These are phyloP conservation scores for Peziza echinospora DNA, from an alignment of 495 filamentous ascomycete genomes.

Conservation along the genomic window DNA sequence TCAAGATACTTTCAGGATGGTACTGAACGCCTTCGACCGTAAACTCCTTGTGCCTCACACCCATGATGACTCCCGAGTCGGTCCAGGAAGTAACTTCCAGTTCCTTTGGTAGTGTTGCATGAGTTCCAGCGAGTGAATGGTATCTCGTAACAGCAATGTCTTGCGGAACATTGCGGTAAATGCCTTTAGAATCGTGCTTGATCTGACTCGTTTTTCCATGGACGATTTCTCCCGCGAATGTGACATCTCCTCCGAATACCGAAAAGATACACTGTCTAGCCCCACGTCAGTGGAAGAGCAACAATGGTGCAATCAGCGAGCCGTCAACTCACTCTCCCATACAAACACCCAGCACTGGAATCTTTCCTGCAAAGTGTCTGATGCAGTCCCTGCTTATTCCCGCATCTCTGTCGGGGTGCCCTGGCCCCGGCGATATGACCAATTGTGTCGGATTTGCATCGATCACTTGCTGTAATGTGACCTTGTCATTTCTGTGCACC, in stretches of 20 bases:
- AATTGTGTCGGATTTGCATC: slow-evolving; percentile 71
- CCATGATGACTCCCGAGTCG: slow-evolving; percentile 80
- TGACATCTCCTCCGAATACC: slow-evolving; percentile 73
- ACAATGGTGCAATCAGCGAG: neutral
- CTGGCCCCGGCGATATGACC: slow-evolving; percentile 84
- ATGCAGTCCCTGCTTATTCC: slow-evolving; percentile 86
- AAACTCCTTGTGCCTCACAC: slow-evolving; percentile 76
- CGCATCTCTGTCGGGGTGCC: slow-evolving; percentile 73
- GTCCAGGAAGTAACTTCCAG: slow-evolving; percentile 87
- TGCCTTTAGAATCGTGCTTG: slow-evolving; percentile 67
- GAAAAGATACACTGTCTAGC: slow-evolving; percentile 78
- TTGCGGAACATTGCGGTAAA: slow-evolving; percentile 57
- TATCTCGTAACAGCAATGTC: slow-evolving; percentile 79
- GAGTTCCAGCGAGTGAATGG: slow-evolving; percentile 87
- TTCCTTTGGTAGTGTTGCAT: slow-evolving; percentile 63
- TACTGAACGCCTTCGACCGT: slow-evolving; percentile 89
- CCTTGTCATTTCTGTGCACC: slow-evolving; percentile 80
- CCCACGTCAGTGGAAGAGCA: slow-evolving; percentile 2
- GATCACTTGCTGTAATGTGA: slow-evolving; percentile 64
- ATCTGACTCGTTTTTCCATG: slow-evolving; percentile 91
- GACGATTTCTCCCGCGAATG: slow-evolving; percentile 83
- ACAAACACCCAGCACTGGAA: slow-evolving; percentile 91
- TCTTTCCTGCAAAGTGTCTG: slow-evolving; percentile 77
- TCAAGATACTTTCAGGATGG: slow-evolving; percentile 92
- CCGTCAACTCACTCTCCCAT: slow-evolving; percentile 75